Evolutionary conservation across 306 rosid species (phyloP).

Genomic region (Malus fusca): DNA sequence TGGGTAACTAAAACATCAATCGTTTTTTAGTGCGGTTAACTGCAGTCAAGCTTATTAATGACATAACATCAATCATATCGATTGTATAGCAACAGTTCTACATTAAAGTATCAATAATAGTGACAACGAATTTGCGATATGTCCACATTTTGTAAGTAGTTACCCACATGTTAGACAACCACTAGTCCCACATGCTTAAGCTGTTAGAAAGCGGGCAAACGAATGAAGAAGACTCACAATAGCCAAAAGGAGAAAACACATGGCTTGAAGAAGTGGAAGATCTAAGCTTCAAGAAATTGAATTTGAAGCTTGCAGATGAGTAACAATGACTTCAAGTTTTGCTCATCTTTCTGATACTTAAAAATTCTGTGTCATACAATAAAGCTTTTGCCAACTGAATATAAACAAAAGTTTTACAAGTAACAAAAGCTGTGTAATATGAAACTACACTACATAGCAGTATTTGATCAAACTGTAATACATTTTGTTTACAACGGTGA

Average conservation of each 20-base stretch:
- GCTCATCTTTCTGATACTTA: slow-evolving; percentile 10
- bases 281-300: not conserved
- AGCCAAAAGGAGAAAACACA: too few species aligned
- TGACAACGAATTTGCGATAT: not conserved
- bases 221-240: too few species aligned
- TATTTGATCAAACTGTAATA: slow-evolving; percentile 17
- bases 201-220: too few species aligned
- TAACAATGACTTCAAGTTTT: not conserved
- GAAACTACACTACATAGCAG: slow-evolving; percentile 21
- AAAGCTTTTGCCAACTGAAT: slow-evolving; percentile 21
- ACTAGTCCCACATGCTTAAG: too few species aligned
- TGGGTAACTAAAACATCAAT: not conserved
- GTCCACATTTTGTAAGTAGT: not conserved
- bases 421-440: slow-evolving; percentile 26
- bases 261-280: not conserved
- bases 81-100: too few species aligned
- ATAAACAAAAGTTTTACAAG: slow-evolving; percentile 28
- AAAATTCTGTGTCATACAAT: slow-evolving; percentile 25
- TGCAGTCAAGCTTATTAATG: too few species aligned
- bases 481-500: slow-evolving; percentile 22
- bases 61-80: too few species aligned
- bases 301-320: not conserved
- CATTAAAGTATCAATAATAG: too few species aligned
- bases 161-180: not conserved
- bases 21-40: not conserved